phyloP scores from a whole-genome alignment of 1,139 yeast genomes.

The Pneumocystis oryctolagi region DNA sequence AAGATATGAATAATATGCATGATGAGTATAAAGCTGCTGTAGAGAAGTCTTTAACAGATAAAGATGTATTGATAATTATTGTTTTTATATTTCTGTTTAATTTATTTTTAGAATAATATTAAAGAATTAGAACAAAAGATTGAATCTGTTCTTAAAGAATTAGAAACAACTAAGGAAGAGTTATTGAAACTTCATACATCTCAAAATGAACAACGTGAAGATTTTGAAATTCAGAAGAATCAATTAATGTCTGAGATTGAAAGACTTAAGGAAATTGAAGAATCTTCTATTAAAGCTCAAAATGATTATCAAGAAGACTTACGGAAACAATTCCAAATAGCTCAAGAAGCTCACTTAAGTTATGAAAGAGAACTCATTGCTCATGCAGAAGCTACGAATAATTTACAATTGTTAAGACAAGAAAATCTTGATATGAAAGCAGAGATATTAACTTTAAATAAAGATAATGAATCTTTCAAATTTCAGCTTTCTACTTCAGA shows the following conservation, averaged over 20 bases:
- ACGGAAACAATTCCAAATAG: constrained; percentile 36
- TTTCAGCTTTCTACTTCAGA: constrained; percentile 26
- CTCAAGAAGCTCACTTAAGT: constrained; percentile 39
- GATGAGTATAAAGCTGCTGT: constrained; percentile 31
- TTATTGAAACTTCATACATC: constrained; percentile 22
- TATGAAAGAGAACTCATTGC: constrained; percentile 45
- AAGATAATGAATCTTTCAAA: constrained; percentile 24
- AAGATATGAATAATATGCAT: constrained; percentile 29
- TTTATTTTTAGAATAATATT: constrained; percentile 24
- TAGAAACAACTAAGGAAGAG: constrained; percentile 26
- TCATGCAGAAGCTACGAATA: constrained; percentile 40
- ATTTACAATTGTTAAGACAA: constrained; percentile 33
- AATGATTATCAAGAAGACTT: constrained; percentile 32
- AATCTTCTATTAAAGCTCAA: constrained; percentile 16
- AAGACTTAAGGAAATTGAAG: constrained; percentile 32
- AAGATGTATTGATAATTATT: constrained; percentile 23
- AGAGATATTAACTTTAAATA: constrained; percentile 27
- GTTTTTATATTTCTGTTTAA: constrained; percentile 13
- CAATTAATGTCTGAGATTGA: constrained; percentile 31
- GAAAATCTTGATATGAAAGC: constrained; percentile 29
- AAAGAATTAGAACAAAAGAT: constrained; percentile 6
- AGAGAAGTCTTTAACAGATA: constrained; percentile 29
- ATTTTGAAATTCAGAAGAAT: constrained; percentile 19
- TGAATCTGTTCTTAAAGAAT: constrained; percentile 11
- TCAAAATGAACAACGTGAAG: constrained; percentile 18